Evolutionary conservation across 495 filamentous ascomycete genomes (phyloP).

Genomic region (Cladorrhinum samala): DNA sequence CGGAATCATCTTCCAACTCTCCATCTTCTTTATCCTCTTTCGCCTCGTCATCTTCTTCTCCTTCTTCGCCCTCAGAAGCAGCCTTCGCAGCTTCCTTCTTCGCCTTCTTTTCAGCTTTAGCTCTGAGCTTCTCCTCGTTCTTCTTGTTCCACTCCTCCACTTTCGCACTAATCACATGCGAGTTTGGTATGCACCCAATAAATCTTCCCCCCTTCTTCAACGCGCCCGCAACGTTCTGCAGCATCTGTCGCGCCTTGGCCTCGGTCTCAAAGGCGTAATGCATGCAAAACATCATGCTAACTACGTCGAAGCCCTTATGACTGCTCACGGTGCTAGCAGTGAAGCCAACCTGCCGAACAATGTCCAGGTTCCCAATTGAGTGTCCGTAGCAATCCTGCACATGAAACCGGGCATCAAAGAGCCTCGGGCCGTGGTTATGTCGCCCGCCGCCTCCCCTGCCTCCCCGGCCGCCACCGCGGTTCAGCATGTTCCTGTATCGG

Average conservation of each 20-base stretch:
- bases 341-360: slow-evolving; percentile 79
- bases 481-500: slow-evolving; percentile 66
- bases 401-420: slow-evolving; percentile 80
- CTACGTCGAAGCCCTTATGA: slow-evolving; percentile 82
- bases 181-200: slow-evolving; percentile 88
- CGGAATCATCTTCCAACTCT: slow-evolving; percentile 39
- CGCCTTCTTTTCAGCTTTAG: slow-evolving; percentile 14
- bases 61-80: slow-evolving; percentile 1
- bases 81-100: slow-evolving; percentile 17
- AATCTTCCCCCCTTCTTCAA: slow-evolving; percentile 92
- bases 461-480: slow-evolving; percentile 53
- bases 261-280: slow-evolving; percentile 97
- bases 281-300: slow-evolving; percentile 99
- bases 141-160: slow-evolving; percentile 57
- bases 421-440: slow-evolving; percentile 34
- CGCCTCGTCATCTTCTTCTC: slow-evolving; percentile 3
- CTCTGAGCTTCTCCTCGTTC: slow-evolving; percentile 48
- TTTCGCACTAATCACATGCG: slow-evolving; percentile 68
- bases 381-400: slow-evolving; percentile 87
- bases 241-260: slow-evolving; percentile 81
- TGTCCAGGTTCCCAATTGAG: slow-evolving; percentile 66
- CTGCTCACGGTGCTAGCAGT: slow-evolving; percentile 56
- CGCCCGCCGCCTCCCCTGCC: slow-evolving; percentile 49
- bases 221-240: slow-evolving; percentile 81
- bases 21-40: slow-evolving; percentile 34